Evolutionary conservation across 2,329 filamentous ascomycete species (phyloP).

Genomic region (Celoporthe dispersa): DNA sequence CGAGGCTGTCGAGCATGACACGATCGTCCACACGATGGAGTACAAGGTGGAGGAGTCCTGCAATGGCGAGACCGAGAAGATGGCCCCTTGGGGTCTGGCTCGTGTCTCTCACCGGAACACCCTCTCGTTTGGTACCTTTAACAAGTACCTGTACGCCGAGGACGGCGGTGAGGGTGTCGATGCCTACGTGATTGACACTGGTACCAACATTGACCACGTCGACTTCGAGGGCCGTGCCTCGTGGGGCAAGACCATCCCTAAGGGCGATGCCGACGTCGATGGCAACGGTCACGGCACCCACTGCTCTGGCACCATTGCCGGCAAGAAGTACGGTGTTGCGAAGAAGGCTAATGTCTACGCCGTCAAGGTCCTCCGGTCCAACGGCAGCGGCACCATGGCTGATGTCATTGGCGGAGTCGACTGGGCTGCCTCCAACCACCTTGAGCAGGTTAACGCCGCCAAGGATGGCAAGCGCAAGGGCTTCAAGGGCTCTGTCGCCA

Average conservation of each 20-base stretch:
- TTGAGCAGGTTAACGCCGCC: slow-evolving; percentile 73
- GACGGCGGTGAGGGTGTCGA: slow-evolving; percentile 97
- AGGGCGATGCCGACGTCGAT: slow-evolving; percentile 82
- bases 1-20: slow-evolving; percentile 95
- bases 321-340: slow-evolving; percentile 98
- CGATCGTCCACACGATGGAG: slow-evolving; percentile 81
- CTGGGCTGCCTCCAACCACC: slow-evolving; percentile 83
- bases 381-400: slow-evolving; percentile 97
- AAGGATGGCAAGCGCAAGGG: slow-evolving; percentile 91
- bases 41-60: slow-evolving; percentile 49
- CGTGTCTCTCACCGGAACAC: slow-evolving; percentile 93
- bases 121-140: slow-evolving; percentile 89
- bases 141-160: slow-evolving; percentile 93
- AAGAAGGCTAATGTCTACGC: slow-evolving; percentile 98
- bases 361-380: slow-evolving; percentile 97
- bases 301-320: slow-evolving; percentile 96
- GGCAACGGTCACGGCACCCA: slow-evolving; percentile 99
- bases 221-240: slow-evolving; percentile 95
- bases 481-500: slow-evolving; percentile 98
- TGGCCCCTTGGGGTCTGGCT: slow-evolving; percentile 97
- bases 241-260: slow-evolving; percentile 97
- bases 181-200: slow-evolving; percentile 98
- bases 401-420: slow-evolving; percentile 99
- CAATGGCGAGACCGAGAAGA: slow-evolving; percentile 75
- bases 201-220: slow-evolving; percentile 90